These are phyloP conservation scores for Ilyonectria destructans DNA, from an alignment of 2,329 filamentous ascomycete genomes.

Conservation along the genomic window DNA sequence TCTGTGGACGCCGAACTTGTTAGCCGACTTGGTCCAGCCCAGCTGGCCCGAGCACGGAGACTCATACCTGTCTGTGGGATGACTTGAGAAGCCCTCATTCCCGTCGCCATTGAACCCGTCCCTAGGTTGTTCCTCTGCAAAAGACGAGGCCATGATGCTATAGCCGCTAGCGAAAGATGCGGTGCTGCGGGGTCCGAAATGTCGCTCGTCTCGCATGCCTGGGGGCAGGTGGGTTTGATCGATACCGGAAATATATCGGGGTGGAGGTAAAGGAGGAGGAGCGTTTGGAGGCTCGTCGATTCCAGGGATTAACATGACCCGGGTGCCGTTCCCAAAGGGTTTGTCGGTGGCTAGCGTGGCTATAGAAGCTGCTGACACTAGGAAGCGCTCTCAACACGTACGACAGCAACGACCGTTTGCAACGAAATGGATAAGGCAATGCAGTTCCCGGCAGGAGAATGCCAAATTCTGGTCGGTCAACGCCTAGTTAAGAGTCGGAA, in stretches of 20 bases:
- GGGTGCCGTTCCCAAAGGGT: conserved; percentile 53
- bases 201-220: conserved; percentile 52
- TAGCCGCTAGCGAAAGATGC: conserved; percentile 57
- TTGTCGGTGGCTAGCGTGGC: conserved; percentile 49
- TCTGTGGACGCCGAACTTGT: conserved; percentile 45
- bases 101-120: conserved; percentile 54
- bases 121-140: conserved; percentile 54
- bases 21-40: conserved; percentile 29
- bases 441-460: too few relatives aligned
- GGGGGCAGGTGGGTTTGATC: conserved; percentile 52
- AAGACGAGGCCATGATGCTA: conserved; percentile 58
- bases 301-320: conserved; percentile 62
- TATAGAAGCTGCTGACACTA: conserved; percentile 47
- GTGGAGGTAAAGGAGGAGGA: conserved; percentile 64
- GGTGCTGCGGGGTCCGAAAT: conserved; percentile 44
- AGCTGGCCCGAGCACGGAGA: conserved; percentile 1
- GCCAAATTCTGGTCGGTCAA: too few relatives aligned
- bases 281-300: conserved; percentile 50
- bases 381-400: too few relatives aligned
- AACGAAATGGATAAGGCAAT: too few relatives aligned
- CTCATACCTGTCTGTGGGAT: conserved; percentile 57
- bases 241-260: conserved; percentile 56
- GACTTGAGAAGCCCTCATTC: conserved; percentile 64
- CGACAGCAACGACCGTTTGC: too few relatives aligned
- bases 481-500: too few relatives aligned